Evolutionary conservation across 352 stramenopile genomes (phyloP).

Genomic region (Globisporangium echinulatum): DNA sequence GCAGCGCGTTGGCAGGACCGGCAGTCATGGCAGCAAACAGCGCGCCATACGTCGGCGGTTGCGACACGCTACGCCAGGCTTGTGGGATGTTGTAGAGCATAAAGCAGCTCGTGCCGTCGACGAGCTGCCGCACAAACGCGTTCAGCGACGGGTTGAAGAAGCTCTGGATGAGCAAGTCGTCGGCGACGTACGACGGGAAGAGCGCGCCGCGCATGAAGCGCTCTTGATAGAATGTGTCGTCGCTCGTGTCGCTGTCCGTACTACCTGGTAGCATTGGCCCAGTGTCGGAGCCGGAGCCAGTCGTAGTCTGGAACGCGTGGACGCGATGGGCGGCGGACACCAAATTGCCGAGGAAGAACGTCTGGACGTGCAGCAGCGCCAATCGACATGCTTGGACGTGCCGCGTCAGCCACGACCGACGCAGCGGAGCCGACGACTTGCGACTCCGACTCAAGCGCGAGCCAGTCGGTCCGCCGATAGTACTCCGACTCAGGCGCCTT

Average conservation of each 20-base stretch:
- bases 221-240: constrained; percentile 81
- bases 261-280: too few relatives aligned
- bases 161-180: constrained; percentile 81
- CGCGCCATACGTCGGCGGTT: constrained; percentile 48
- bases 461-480: too few relatives aligned
- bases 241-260: constrained; percentile 26
- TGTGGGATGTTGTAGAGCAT: constrained; percentile 75
- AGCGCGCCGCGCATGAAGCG: constrained; percentile 78
- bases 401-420: constrained; percentile 33
- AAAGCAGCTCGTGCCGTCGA: constrained; percentile 83
- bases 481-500: too few relatives aligned
- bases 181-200: constrained; percentile 74
- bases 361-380: constrained; percentile 14
- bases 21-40: constrained; percentile 78
- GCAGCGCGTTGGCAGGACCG: constrained; percentile 59
- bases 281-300: too few relatives aligned
- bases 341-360: constrained; percentile 65
- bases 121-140: constrained; percentile 72
- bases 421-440: constrained; percentile 26
- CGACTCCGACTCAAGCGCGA: constrained; percentile 3
- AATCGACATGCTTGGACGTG: constrained; percentile 13
- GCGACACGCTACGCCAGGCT: constrained; percentile 27
- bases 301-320: constrained; percentile 1
- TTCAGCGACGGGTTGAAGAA: constrained; percentile 87
- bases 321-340: constrained; percentile 28